Base-by-base conservation (phyloP, 345 rosid genomes). In the Crucihimalaya himalaica region DNA sequence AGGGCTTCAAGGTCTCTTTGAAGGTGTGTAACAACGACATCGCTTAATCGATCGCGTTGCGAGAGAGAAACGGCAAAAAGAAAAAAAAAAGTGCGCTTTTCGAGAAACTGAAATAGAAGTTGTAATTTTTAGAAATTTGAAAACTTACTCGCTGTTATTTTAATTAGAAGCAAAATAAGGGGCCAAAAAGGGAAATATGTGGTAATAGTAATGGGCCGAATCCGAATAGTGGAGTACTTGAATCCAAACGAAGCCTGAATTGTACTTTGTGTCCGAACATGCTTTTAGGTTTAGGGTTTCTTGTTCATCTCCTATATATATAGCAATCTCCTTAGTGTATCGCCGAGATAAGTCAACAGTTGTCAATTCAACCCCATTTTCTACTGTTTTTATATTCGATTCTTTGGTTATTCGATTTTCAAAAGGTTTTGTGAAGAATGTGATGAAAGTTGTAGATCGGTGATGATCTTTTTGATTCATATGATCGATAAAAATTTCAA, bases 1-100 rank as follows among this genome's bases (percentile, higher is more conserved):
- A 94, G 59, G 90, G 95, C 69, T 85, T 89, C 27, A 94, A 83
- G 34, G 85, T 85, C 83, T 89, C 88, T 80, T 91, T 89, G 58
- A 86, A 87, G 25, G 62, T 71, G 70, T 71, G 87, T 53, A 85
- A 77, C 55, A 81, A 79, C 45, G 88, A 84, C 95, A 85, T 85
- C 57, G 65, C 71, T 63, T 5, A 25, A 55, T 54, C 70, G 35
- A 54, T 63, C 43, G 15, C 74, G 39, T 5, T 67, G 37, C 16
- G 1, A 4, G 63, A 40, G 37, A 66, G 6, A 11, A 11, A 31
- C 34, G 25, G n/a, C n/a, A n/a, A n/a, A n/a, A n/a, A 23, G 2
- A 23, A 9, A 53, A 28, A 5, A 31, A 45, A 4, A 8, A 5
- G 13, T 10, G 2, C 7, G 16, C 13, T 60, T 25, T 61, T 12